These are phyloP conservation scores for Colletotrichum lini DNA, from an alignment of 2,329 filamentous ascomycete genomes.

Conservation along the genomic window DNA sequence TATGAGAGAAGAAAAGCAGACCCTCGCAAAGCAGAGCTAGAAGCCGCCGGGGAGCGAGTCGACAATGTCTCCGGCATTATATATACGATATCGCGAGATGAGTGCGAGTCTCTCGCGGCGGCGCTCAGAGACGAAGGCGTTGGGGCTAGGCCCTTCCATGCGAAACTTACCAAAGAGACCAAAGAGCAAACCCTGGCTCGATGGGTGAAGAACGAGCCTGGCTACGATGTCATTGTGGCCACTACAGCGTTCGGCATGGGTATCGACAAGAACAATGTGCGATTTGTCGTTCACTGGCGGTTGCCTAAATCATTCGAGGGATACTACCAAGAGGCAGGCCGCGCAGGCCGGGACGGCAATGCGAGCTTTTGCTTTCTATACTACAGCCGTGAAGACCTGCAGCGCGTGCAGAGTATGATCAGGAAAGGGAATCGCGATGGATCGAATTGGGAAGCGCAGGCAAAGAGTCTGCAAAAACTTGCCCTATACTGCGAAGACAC, in stretches of 20 bases:
- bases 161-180: conserved; percentile 75
- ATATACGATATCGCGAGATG: conserved; percentile 81
- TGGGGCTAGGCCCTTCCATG: conserved; percentile 81
- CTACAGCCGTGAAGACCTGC: conserved; percentile 89
- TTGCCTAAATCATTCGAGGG: conserved; percentile 95
- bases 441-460: conserved; percentile 63
- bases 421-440: conserved; percentile 62
- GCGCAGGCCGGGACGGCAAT: conserved; percentile 90
- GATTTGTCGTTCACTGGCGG: conserved; percentile 96
- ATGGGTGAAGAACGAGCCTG: conserved; percentile 81
- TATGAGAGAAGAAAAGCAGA: conserved; percentile 77
- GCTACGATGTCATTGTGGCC: conserved; percentile 93
- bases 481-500: conserved; percentile 87
- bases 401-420: conserved; percentile 76
- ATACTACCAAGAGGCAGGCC: conserved; percentile 95
- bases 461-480: conserved; percentile 77
- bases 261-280: conserved; percentile 94
- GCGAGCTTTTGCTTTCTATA: conserved; percentile 91
- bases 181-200: conserved; percentile 80
- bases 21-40: conserved; percentile 72
- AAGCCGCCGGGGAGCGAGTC: conserved; percentile 65
- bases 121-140: conserved; percentile 78
- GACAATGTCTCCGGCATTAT: conserved; percentile 83
- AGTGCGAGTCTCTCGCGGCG: conserved; percentile 79
- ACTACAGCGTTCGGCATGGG: conserved; percentile 99